Evolutionary conservation across 768 basidiomycete species (phyloP).

Genomic region (Termitomyces sp.): DNA sequence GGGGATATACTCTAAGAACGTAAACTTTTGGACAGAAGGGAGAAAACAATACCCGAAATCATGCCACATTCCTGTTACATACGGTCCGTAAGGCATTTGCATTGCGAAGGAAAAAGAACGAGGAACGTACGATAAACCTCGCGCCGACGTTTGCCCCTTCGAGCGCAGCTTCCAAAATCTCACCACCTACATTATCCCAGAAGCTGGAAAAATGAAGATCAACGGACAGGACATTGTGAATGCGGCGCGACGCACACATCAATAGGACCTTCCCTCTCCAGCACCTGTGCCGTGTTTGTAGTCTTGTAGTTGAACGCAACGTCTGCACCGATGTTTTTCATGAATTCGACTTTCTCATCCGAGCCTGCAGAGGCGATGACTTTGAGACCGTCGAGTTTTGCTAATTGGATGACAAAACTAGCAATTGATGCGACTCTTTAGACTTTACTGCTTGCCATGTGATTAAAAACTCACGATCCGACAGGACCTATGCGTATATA

Average conservation of each 20-base stretch:
- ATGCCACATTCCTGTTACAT: conserved; percentile 35
- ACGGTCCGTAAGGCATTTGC: background rate
- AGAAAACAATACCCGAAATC: conserved; percentile 20
- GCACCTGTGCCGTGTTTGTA: conserved; percentile 40
- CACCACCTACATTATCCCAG: conserved; percentile 60
- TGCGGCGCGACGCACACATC: conserved; percentile 28
- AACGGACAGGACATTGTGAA: background rate
- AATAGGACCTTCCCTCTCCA: conserved; percentile 50
- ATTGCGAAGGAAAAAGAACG: background rate
- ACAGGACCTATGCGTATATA: conserved; percentile 32
- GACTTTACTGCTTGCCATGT: background rate
- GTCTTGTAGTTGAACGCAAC: conserved; percentile 76
- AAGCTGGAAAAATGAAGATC: conserved; percentile 23
- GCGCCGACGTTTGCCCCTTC: conserved; percentile 37
- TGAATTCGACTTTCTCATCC: conserved; percentile 64
- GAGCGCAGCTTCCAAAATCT: conserved; percentile 52
- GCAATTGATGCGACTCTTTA: background rate
- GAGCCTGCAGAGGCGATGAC: conserved; percentile 71
- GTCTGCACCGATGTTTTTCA: conserved; percentile 60
- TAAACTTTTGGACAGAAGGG: background rate
- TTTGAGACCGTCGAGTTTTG: conserved; percentile 48
- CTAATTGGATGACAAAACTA: conserved; percentile 46
- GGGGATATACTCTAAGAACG: background rate
- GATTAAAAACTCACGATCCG: conserved; percentile 26
- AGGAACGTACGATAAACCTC: conserved; percentile 39